A percentile compares a stretch with the other conserved stretches of the same genome.
These are phyloP conservation scores for Russula sp. DNA, from an alignment of 768 basidiomycete genomes.

Conservation along the genomic window DNA sequence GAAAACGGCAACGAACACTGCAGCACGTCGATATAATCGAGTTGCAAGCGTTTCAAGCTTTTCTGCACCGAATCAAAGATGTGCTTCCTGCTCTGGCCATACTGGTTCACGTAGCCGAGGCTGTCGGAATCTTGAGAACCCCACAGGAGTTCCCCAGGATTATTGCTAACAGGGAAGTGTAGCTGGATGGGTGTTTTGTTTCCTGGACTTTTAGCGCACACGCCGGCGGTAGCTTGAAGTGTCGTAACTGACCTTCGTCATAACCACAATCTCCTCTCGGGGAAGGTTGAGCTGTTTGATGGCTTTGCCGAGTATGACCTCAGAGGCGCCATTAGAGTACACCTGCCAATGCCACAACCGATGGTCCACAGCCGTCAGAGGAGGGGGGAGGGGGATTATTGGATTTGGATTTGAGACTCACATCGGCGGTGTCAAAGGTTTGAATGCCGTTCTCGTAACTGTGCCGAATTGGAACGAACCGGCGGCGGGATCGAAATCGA, in stretches of 20 bases:
- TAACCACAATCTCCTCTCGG: conserved; percentile 48
- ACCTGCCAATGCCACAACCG: conserved; percentile 26
- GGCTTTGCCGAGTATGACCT: conserved; percentile 47
- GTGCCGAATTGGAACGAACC: neutral
- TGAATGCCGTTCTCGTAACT: conserved; percentile 45
- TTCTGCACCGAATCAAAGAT: conserved; percentile 59
- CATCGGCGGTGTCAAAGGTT: conserved; percentile 42
- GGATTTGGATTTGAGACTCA: too few species aligned
- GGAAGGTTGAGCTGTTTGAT: conserved; percentile 47
- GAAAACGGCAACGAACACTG: conserved; percentile 45
- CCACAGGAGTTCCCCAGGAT: neutral
- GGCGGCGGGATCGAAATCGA: neutral
- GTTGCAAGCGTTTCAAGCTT: conserved; percentile 59
- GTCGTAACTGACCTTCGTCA: conserved; percentile 43
- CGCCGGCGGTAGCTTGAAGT: neutral
- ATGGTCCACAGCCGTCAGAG: neutral
- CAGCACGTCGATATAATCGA: conserved; percentile 71
- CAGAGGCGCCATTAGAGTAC: conserved; percentile 44
- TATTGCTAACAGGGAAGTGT: conserved; percentile 1
- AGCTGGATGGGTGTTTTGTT: conserved; percentile 18
- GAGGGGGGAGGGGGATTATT: neutral
- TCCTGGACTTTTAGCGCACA: neutral
- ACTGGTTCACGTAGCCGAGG: conserved; percentile 41
- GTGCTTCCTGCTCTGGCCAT: conserved; percentile 45
- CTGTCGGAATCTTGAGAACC: conserved; percentile 28